Evolutionary conservation across 345 rosid species (phyloP).

Genomic region (Pseudoturritis turrita): DNA sequence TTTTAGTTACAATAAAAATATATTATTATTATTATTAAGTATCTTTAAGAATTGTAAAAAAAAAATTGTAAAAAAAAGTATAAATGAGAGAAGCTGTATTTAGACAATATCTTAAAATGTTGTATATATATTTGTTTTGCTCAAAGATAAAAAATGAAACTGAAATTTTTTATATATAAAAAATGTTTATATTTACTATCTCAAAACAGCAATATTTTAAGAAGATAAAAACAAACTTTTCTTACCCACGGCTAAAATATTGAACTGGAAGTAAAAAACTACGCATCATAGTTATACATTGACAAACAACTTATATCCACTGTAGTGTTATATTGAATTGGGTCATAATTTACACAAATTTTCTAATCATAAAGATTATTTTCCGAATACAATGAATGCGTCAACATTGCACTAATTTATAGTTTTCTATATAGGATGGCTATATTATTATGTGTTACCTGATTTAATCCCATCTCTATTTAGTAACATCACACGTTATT

Average conservation of each 20-base stretch:
- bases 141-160: not conserved
- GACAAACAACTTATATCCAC: not conserved
- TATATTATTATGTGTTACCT: not conserved
- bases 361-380: not conserved
- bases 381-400: conserved; percentile 4
- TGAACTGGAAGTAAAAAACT: not conserved
- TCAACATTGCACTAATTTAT: conserved; percentile 9
- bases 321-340: not conserved
- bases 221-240: not conserved
- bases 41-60: not conserved
- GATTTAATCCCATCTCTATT: conserved; percentile 15
- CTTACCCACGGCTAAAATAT: not conserved
- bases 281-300: not conserved
- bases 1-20: not conserved
- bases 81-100: not conserved
- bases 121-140: not conserved
- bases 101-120: not conserved
- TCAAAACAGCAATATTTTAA: not conserved
- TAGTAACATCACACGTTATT: conserved; percentile 23
- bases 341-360: not conserved
- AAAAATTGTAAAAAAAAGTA: not conserved
- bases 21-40: not conserved
- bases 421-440: not conserved
- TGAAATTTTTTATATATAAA: not conserved
- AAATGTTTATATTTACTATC: not conserved